Conservation (phyloP, 805 yeast species). For the Phaffomyces opuntiae region DNA sequence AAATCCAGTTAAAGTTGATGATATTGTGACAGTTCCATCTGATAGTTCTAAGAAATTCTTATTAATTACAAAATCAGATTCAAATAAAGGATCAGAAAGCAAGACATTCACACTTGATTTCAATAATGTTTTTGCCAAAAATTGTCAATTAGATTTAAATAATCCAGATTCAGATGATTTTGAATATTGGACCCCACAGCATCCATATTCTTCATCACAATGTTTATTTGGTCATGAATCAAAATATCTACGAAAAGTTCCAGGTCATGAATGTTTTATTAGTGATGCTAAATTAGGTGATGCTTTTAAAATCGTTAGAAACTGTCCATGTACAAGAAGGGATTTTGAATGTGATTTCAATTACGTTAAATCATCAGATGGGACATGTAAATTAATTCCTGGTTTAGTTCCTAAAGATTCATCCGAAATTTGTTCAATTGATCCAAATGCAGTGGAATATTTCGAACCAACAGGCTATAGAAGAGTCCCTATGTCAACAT, state of each 20-base stretch:
- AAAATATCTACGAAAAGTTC: conserved; percentile 46
- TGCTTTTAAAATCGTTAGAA: conserved; percentile 48
- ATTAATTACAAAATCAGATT: conserved; percentile 44
- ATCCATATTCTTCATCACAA: conserved; percentile 38
- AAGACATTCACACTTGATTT: conserved; percentile 51
- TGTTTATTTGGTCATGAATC: conserved; percentile 76
- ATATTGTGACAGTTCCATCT: conserved; percentile 83
- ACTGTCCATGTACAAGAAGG: conserved; percentile 78
- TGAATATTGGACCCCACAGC: conserved; percentile 55
- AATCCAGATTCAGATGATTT: conserved; percentile 47
- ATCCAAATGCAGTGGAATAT: conserved; percentile 54
- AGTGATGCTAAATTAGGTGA: conserved; percentile 44
- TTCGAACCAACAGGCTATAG: conserved; percentile 92
- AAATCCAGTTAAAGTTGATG: conserved; percentile 49
- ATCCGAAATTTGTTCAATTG: conserved; percentile 47
- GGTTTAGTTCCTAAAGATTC: conserved; percentile 67
- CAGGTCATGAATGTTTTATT: conserved; percentile 61
- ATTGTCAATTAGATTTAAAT: conserved; percentile 45
- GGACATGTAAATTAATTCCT: conserved; percentile 73
- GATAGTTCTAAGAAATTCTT: conserved; percentile 78
- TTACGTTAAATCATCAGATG: conserved; percentile 61
- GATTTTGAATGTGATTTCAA: conserved; percentile 96
- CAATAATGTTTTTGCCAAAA: conserved; percentile 38
- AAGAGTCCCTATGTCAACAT: conserved; percentile 76
- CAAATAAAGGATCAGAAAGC: conserved; percentile 38